These are phyloP conservation scores for Scedosporium minutisporum DNA, from an alignment of 2,329 filamentous ascomycete species.

Conservation along the genomic window DNA sequence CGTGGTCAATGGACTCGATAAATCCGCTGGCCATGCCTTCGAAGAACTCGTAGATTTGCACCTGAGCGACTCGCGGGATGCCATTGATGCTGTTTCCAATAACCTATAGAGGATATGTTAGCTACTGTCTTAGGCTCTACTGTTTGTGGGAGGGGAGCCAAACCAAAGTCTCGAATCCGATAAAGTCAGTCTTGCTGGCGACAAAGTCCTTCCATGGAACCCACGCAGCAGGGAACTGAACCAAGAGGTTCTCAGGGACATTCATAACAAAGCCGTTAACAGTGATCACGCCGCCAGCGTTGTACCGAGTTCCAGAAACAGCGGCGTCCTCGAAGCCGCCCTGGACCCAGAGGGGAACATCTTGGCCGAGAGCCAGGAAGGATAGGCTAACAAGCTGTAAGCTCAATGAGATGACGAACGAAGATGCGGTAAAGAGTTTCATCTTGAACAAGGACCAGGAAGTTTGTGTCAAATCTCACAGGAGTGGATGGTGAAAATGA, in stretches of 20 bases:
- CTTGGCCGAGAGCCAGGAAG: conserved; percentile 9
- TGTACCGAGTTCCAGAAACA: conserved; percentile 24
- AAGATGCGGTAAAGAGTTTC: background rate
- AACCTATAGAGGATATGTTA: conserved; percentile 15
- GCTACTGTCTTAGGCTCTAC: background rate
- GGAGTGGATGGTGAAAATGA: background rate
- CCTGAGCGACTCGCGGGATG: conserved; percentile 21
- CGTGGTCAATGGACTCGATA: conserved; percentile 23
- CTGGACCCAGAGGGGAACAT: conserved; percentile 22
- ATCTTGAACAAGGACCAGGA: background rate
- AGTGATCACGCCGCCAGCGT: conserved; percentile 33
- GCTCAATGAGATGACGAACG: background rate
- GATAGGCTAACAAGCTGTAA: background rate
- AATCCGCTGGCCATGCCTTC: conserved; percentile 25
- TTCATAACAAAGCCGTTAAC: conserved; percentile 34
- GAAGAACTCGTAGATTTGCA: conserved; percentile 23
- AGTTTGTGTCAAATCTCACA: background rate
- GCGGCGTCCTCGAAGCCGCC: conserved; percentile 22
- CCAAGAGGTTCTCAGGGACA: conserved; percentile 39
- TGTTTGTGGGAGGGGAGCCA: background rate
- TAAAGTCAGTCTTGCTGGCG: conserved; percentile 18
- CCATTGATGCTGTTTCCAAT: conserved; percentile 26
- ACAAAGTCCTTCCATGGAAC: conserved; percentile 32
- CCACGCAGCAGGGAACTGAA: conserved; percentile 36
- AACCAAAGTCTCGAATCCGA: conserved; percentile 26